Evolutionary conservation across 2,329 filamentous ascomycete species (phyloP).

Genomic region (Pezicula carpinea): DNA sequence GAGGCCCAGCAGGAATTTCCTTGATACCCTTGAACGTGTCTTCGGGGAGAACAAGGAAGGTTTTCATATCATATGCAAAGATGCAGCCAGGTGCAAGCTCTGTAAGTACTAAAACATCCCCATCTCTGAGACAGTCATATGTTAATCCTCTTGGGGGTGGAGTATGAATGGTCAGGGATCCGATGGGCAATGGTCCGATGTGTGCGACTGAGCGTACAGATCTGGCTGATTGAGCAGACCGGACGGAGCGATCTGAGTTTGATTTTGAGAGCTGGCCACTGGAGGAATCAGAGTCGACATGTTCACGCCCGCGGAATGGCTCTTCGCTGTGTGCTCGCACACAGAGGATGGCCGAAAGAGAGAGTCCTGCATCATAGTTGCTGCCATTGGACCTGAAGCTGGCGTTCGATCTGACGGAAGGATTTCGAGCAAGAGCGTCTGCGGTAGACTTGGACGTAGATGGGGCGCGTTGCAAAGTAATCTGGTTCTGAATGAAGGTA

Average conservation of each 20-base stretch:
- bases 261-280: slow-evolving; percentile 20
- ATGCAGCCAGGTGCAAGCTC: slow-evolving; percentile 37
- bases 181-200: slow-evolving; percentile 32
- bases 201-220: slow-evolving; percentile 29
- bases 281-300: slow-evolving; percentile 10
- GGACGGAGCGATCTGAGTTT: slow-evolving; percentile 12
- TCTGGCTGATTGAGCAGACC: slow-evolving; percentile 23
- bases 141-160: slow-evolving; percentile 16
- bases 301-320: slow-evolving; percentile 6
- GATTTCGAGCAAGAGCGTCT: slow-evolving; percentile 15
- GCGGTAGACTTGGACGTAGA: slow-evolving; percentile 18
- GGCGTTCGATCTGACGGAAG: slow-evolving; percentile 19
- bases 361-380: slow-evolving; percentile 1
- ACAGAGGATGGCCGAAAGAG: slow-evolving; percentile 3
- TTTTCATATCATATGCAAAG: slow-evolving; percentile 29
- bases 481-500: slow-evolving; percentile 23
- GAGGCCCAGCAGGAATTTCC: slow-evolving; percentile 49
- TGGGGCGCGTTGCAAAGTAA: slow-evolving; percentile 19
- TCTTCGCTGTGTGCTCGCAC: slow-evolving; percentile 7
- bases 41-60: slow-evolving; percentile 44
- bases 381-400: slow-evolving; percentile 6
- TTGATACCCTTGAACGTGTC: slow-evolving; percentile 48
- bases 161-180: too few species aligned
- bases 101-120: slow-evolving; percentile 48
- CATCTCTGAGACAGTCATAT: slow-evolving; percentile 22